These are phyloP conservation scores for Xylariaceae sp. DNA, from an alignment of 2,329 filamentous ascomycete species.

Conservation along the genomic window DNA sequence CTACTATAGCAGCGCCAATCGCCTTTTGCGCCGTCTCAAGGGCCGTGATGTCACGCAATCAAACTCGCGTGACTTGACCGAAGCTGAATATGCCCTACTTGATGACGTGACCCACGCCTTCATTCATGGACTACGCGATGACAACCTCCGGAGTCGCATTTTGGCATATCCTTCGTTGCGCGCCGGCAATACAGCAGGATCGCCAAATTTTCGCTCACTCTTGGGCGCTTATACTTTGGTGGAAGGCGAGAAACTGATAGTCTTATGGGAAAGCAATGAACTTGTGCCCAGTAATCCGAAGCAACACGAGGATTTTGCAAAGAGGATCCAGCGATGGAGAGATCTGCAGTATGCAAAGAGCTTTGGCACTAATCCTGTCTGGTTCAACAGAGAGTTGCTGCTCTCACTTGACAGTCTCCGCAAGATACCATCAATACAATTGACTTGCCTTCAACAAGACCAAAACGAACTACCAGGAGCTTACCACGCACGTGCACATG, in stretches of 20 bases:
- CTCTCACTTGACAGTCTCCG: constrained; percentile 45
- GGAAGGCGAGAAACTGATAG: constrained; percentile 53
- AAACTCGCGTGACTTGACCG: constrained; percentile 40
- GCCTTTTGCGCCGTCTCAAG: constrained; percentile 44
- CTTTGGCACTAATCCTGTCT: constrained; percentile 44
- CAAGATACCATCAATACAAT: constrained; percentile 48
- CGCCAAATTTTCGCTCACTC: constrained; percentile 43
- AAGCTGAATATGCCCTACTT: constrained; percentile 45
- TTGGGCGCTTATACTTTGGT: constrained; percentile 50
- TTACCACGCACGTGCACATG: constrained; percentile 46
- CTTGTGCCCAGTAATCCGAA: constrained; percentile 28
- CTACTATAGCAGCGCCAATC: constrained; percentile 48
- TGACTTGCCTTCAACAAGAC: constrained; percentile 51
- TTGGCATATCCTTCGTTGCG: constrained; percentile 44
- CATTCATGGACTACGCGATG: constrained; percentile 49
- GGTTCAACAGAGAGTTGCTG: constrained; percentile 52
- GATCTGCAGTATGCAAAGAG: constrained; percentile 36
- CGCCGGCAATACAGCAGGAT: constrained; percentile 27
- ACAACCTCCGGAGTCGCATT: constrained; percentile 42
- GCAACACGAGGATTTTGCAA: constrained; percentile 35
- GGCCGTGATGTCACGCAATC: constrained; percentile 49
- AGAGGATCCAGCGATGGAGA: constrained; percentile 43
- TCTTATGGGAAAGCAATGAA: constrained; percentile 39
- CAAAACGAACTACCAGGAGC: constrained; percentile 47
- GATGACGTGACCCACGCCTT: constrained; percentile 52